A percentile compares a stretch with the other conserved stretches of the same genome.
These are phyloP conservation scores for Botrytis fabae DNA, from an alignment of 2,329 filamentous ascomycete species.

Conservation along the genomic window DNA sequence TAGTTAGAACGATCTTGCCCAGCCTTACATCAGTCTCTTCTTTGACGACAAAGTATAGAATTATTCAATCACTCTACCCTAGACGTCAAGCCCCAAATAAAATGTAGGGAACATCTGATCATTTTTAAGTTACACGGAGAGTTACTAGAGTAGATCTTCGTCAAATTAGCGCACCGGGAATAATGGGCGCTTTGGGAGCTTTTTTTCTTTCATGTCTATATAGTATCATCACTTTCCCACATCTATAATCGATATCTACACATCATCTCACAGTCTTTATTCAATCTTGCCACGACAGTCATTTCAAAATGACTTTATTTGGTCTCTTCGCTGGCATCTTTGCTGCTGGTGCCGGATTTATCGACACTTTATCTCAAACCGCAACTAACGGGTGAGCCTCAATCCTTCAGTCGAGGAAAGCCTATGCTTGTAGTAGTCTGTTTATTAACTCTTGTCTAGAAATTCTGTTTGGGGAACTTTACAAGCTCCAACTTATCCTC, in stretches of 20 bases:
- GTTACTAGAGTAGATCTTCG: neutral
- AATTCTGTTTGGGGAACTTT: slow-evolving; percentile 41
- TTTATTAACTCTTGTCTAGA: slow-evolving; percentile 1
- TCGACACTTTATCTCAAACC: neutral
- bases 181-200: neutral
- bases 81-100: neutral
- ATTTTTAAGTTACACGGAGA: neutral
- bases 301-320: neutral
- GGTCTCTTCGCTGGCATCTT: neutral
- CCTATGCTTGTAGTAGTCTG: neutral
- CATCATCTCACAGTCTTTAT: neutral
- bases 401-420: neutral
- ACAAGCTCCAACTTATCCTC: slow-evolving; percentile 35
- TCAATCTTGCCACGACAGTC: neutral
- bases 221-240: neutral
- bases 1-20: neutral
- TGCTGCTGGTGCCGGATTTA: neutral
- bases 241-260: neutral
- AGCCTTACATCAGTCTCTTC: neutral
- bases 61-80: neutral
- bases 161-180: neutral
- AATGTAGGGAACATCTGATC: neutral
- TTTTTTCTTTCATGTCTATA: neutral
- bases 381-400: slow-evolving; percentile 9
- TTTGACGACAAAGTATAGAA: neutral